phyloP scores from a whole-genome alignment of 495 filamentous ascomycete species.

The Trichoderma virens region DNA sequence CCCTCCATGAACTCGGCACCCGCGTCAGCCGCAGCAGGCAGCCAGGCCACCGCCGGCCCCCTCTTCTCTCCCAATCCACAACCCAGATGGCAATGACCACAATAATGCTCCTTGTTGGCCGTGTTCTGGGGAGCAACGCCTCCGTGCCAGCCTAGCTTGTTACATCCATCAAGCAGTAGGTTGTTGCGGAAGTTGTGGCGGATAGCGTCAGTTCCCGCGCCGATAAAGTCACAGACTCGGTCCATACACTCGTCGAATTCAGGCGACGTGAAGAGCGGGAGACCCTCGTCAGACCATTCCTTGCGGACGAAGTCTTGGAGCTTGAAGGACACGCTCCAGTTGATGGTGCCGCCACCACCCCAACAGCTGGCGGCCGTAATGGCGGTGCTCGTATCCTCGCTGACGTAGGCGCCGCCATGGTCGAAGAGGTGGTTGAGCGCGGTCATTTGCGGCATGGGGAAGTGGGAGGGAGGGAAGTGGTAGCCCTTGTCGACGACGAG shows the following conservation, averaged over 20 bases:
- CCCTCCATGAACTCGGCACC: slow-evolving; percentile 79
- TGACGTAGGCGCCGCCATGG: slow-evolving; percentile 40
- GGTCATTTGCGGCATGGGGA: slow-evolving; percentile 61
- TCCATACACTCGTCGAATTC: slow-evolving; percentile 75
- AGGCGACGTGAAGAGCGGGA: slow-evolving; percentile 69
- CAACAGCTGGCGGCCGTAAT: slow-evolving; percentile 66
- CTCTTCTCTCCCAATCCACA: slow-evolving; percentile 68
- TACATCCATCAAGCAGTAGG: slow-evolving; percentile 64
- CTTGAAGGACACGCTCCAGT: slow-evolving; percentile 82
- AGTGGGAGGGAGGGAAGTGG: slow-evolving; percentile 59
- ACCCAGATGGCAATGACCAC: slow-evolving; percentile 72
- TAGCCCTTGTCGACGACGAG: slow-evolving; percentile 78
- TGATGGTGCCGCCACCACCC: slow-evolving; percentile 82
- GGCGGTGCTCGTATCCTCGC: slow-evolving; percentile 56
- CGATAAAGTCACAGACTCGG: slow-evolving; percentile 55
- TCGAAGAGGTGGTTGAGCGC: slow-evolving; percentile 58
- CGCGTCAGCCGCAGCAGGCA: slow-evolving; percentile 66
- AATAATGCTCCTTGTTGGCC: slow-evolving; percentile 60
- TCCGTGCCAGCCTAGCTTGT: slow-evolving; percentile 65
- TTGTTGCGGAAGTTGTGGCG: slow-evolving; percentile 63
- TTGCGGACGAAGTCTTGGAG: slow-evolving; percentile 71
- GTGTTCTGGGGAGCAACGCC: slow-evolving; percentile 74
- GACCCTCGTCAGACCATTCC: slow-evolving; percentile 69
- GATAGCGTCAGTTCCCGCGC: slow-evolving; percentile 58
- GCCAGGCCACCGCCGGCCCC: slow-evolving; percentile 66